Evolutionary conservation across 208 protist species (phyloP), one percentile per base, ranked within the genome.

Genomic region (Trypanosoma platydactyli): DNA sequence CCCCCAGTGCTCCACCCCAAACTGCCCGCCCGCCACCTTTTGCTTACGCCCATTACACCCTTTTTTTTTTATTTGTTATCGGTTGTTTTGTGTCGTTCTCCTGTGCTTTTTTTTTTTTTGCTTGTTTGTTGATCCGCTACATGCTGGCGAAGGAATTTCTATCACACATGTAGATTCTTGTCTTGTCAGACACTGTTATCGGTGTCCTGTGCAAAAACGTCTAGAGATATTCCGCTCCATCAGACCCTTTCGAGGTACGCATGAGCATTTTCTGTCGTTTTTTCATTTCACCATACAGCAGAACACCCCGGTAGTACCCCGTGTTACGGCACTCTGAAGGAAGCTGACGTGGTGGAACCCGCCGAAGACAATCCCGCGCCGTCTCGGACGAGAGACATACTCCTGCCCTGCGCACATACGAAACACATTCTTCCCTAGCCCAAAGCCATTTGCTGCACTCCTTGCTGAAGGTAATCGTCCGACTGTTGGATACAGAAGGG

Each of bases 251-350:
- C 9, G 33, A 2, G 22, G 7, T 20, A 9, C 49, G 49, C 49
- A 5, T 9, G 25, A 24, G 18, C 33, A 6, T 38, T 40, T 5
- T 3, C 33, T 57, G 33, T 15, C 30, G 35, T 27, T 49, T 38
- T 58, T 69, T 76, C 62, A 88, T 61, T 65, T 64, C 76, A 4
- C 81, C 81, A 24, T 83, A 71, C 45, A 93, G 71, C 27, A 77
- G 53, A n/a, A 93, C 86, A 30, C 79, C 81, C n/a, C 68, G 69
- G 74, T 89, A 91, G 79, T 94, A 94, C 49, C 68, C 76, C n/a
- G 76, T 91, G 56, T 81, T 33, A 41, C 71, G 75, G 63, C 88
- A 94, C 5, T 68, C 57, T 25, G 42, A 25, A 7, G 84, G 84
- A 3, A 91, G 74, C 12, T 72, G 22, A 6, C 50, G 40, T 2